Base-by-base conservation (phyloP, 768 basidiomycete genomes). In the Trametes coccinea region DNA sequence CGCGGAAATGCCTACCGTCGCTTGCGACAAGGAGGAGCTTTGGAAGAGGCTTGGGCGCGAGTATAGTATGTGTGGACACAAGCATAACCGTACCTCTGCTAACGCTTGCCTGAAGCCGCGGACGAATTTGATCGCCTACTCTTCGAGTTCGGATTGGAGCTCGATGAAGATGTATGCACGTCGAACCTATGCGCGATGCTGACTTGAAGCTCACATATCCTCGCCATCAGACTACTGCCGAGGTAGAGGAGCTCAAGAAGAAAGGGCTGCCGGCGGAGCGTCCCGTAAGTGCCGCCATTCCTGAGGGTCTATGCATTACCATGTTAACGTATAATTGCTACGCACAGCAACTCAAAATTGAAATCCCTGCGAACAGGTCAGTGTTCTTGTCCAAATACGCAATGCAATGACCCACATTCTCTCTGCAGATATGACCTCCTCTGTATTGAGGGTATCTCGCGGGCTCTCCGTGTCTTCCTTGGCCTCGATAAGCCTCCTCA, bases 101-200 rank as follows among this genome's bases (percentile, higher is more conserved):
- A 50, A 54, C 53, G 57, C 70, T 56, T 53, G 64, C 33, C 53
- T 66, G 34, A 72, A 98, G 96, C 94, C 52, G 87, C 92, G 45
- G 89, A 96, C 64, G 95, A 95, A 65, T 98, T 98, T 69, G 97
- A 98, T 77, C 85, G 86, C 72, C 83, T 98, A 54, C 92, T 93
- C 69, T 99, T 99, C 78, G 93, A 98, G 67, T 99, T 95, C 76
- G 97, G 97, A 57, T 79, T 99, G 49, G 97, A 99, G 77, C 80
- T 98, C 37, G 97, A 99, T 71, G 97, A 97, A 77, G 97, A 99
- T 78, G 96, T 98, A 71, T 67, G 90, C 80, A 31, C 34, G 8
- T 34, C 13, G 27, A 5, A 37, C 6, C 34, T 37, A 11, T 37
- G 34, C 34, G 34, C 11, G 5, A 5, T 37, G 5, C 34, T 37